These are phyloP conservation scores for Aspergillus clavatus DNA, from an alignment of 2,329 filamentous ascomycete genomes.

Conservation along the genomic window DNA sequence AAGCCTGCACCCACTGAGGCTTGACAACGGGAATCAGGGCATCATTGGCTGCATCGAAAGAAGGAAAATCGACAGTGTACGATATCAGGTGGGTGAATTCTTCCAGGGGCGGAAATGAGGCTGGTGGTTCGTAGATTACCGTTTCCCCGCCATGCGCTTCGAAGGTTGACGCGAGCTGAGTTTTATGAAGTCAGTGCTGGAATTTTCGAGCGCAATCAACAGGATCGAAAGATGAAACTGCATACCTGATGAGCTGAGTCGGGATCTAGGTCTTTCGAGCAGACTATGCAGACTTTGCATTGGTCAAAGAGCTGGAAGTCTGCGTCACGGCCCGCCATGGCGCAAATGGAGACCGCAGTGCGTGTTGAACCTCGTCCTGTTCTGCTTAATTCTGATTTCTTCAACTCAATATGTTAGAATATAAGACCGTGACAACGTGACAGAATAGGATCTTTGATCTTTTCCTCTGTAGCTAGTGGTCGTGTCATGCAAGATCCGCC, in stretches of 20 bases:
- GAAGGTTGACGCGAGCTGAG: conserved; percentile 45
- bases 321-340: conserved; percentile 26
- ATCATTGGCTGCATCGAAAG: conserved; percentile 70
- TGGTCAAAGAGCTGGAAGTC: conserved; percentile 41
- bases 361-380: neutral
- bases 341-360: conserved; percentile 2
- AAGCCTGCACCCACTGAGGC: conserved; percentile 71
- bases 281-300: conserved; percentile 44
- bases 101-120: conserved; percentile 35
- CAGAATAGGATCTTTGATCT: no score
- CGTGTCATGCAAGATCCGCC: neutral
- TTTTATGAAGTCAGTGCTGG: conserved; percentile 5
- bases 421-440: neutral
- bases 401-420: no score
- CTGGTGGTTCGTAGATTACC: conserved; percentile 37
- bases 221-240: conserved; percentile 1
- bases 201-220: neutral
- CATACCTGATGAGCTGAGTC: conserved; percentile 41
- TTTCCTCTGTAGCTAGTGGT: neutral
- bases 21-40: conserved; percentile 80
- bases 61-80: conserved; percentile 83
- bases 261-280: conserved; percentile 37
- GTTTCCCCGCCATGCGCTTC: conserved; percentile 47
- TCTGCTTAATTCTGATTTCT: no score
- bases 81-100: conserved; percentile 64